Conservation (phyloP, 1,284 basidiomycete genomes). For the Sparassis latifolia region DNA sequence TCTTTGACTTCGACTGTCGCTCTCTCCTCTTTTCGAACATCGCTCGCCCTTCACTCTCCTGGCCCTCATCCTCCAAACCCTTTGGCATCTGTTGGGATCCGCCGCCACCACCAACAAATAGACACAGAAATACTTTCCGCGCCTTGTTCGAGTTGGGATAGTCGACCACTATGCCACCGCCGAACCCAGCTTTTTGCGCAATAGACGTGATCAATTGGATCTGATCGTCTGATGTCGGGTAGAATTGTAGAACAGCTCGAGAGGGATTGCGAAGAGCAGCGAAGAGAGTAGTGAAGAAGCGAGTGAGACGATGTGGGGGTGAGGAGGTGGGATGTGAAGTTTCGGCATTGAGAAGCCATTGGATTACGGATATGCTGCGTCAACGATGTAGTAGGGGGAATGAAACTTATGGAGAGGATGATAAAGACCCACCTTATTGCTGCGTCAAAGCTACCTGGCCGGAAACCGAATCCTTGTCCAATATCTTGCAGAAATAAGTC, state of each 20-base stretch:
- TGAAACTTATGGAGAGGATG: not conserved
- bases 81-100: slow-evolving; percentile 57
- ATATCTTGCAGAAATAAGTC: slow-evolving; percentile 93
- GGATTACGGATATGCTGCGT: slow-evolving; percentile 89
- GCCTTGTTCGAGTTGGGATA: slow-evolving; percentile 96
- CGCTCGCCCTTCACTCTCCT: slow-evolving; percentile 40
- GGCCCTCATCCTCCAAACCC: slow-evolving; percentile 67
- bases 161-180: slow-evolving; percentile 95
- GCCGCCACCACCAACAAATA: slow-evolving; percentile 78
- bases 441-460: slow-evolving; percentile 95
- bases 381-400: not conserved
- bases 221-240: slow-evolving; percentile 93
- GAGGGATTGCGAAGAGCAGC: slow-evolving; percentile 89
- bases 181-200: slow-evolving; percentile 94
- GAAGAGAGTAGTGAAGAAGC: slow-evolving; percentile 97
- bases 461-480: slow-evolving; percentile 90
- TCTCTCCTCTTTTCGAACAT: slow-evolving; percentile 65
- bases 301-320: slow-evolving; percentile 84
- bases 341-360: slow-evolving; percentile 98
- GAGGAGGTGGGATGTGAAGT: slow-evolving; percentile 86
- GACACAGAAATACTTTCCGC: slow-evolving; percentile 85
- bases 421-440: slow-evolving; percentile 73
- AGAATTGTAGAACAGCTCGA: slow-evolving; percentile 93
- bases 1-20: slow-evolving; percentile 39
- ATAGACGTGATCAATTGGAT: slow-evolving; percentile 91